Conservation (phyloP, 2,329 filamentous ascomycete species). For the Pseudogymnoascus sp. region DNA sequence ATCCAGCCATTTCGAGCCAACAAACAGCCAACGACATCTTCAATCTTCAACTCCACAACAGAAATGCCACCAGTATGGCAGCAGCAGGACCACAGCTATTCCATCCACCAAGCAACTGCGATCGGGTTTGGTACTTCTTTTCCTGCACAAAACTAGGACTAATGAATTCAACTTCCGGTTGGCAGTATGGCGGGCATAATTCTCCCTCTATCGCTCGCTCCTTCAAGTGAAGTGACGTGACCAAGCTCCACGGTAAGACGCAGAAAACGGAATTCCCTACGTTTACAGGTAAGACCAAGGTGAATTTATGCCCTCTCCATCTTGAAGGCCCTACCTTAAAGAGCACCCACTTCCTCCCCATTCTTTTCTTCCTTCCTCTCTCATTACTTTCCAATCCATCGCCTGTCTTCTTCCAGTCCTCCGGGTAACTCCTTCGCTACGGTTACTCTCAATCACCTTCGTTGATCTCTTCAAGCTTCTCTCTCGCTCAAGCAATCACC, state of each 20-base stretch:
- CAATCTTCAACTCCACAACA: not conserved
- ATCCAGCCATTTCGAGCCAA: not conserved
- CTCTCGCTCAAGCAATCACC: not conserved
- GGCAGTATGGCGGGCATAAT: not conserved
- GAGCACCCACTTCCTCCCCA: not conserved
- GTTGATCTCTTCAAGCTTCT: slow-evolving; percentile 5
- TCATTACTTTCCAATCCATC: not conserved
- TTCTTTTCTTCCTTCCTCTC: not conserved
- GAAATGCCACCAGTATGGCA: not conserved
- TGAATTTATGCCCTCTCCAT: not conserved
- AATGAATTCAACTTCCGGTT: not conserved
- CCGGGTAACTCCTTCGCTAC: slow-evolving; percentile 8
- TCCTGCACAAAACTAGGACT: not conserved
- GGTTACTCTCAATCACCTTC: slow-evolving; percentile 7
- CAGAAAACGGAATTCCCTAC: not conserved
- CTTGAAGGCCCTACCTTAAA: not conserved
- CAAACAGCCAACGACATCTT: not conserved
- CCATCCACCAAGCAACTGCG: not conserved
- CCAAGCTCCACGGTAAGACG: not conserved
- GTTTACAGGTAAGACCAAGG: slow-evolving; percentile 1
- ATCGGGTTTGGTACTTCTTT: not conserved
- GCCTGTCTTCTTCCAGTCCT: not conserved
- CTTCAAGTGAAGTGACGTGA: not conserved
- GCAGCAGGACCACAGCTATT: too few relatives aligned
- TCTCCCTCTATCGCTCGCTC: not conserved